Base-by-base conservation (phyloP, 495 filamentous ascomycete genomes). In the Friedmanniomyces endolithicus region DNA sequence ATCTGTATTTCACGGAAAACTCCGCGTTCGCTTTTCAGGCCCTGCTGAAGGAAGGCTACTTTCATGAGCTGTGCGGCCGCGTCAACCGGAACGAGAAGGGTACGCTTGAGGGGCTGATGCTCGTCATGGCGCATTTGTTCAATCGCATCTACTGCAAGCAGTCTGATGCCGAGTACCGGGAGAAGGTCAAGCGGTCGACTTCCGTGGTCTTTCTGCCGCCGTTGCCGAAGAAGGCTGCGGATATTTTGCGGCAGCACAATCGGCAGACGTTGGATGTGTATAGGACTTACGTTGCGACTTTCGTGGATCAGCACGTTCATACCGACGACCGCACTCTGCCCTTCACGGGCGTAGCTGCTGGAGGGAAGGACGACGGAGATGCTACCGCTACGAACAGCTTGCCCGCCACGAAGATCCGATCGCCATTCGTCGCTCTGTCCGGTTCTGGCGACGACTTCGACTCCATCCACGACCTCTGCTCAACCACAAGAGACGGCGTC, bases 1-100 rank as follows among this genome's bases (percentile, higher is more conserved):
- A 88, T 67, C 71, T 90, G 0, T 87, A 85, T 66, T 87, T 79
- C 58, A 82, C 81, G 0, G 86, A 87, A 58, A 83, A 80, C 57
- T 78, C 78, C 0, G 77, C 75, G 31, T 90, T 88, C 58, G 81
- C 83, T 0, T 83, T 89, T 64, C 85, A 90, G 60, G 77, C 84
- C 1, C 72, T 90, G 1, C 66, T 90, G 6, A 79, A 74, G 50
- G 74, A 69, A 20, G 84, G 83, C 0, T 86, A 83, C 60, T 84
- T 89, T 63, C 78, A 85, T 58, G 60, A 68, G 4, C 60, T 88
- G 0, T 84, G 82, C 56, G 68, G 71, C 1, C 65, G 76, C 11
- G 69, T 84, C 20, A 51, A 70, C 19, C 63, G 57, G 17, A 66
- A 69, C 23, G 63, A 70, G 2, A 59, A 72, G 3, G 39, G 55